Percentiles rank a stretch among this genome's conserved stretches.
phyloP scores from a whole-genome alignment of 345 rosid species.

The Eutrema japonicum region DNA sequence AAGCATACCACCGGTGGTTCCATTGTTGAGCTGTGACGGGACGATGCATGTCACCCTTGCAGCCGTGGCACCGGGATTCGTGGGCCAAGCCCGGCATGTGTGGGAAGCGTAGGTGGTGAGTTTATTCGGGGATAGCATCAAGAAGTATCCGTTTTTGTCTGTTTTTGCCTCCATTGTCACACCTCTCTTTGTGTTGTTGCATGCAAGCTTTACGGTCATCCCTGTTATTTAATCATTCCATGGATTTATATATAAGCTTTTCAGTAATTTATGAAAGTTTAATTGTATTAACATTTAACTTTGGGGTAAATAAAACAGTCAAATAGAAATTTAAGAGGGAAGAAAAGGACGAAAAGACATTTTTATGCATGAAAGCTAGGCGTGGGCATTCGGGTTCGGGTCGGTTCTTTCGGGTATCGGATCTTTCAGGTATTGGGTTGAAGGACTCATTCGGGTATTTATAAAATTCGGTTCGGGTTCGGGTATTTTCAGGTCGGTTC shows the following conservation, averaged over 20 bases:
- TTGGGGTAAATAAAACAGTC: neutral
- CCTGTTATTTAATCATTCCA: slow-evolving; percentile 46
- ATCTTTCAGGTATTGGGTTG: no score
- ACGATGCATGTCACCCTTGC: slow-evolving; percentile 44
- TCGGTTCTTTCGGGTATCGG: no score
- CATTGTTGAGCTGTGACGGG: slow-evolving; percentile 62
- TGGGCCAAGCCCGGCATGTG: slow-evolving; percentile 62
- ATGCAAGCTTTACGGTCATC: slow-evolving; percentile 66
- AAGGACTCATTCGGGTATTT: no score
- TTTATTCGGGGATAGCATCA: slow-evolving; percentile 64
- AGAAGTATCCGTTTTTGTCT: slow-evolving; percentile 87
- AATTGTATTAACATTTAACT: neutral
- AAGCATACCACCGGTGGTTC: slow-evolving; percentile 55
- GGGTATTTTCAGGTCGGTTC: no score
- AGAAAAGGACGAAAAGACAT: neutral
- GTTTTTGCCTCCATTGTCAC: slow-evolving; percentile 46
- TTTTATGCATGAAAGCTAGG: slow-evolving; percentile 36
- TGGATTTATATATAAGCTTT: neutral
- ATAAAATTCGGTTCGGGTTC: no score
- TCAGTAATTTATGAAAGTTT: neutral
- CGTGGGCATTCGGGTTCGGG: no score
- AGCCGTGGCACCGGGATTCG: slow-evolving; percentile 44
- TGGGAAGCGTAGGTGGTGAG: slow-evolving; percentile 75
- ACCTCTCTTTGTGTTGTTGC: slow-evolving; percentile 67
- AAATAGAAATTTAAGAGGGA: neutral